Evolutionary conservation across 768 basidiomycete genomes (phyloP).

Genomic region (Boletus fagicola): DNA sequence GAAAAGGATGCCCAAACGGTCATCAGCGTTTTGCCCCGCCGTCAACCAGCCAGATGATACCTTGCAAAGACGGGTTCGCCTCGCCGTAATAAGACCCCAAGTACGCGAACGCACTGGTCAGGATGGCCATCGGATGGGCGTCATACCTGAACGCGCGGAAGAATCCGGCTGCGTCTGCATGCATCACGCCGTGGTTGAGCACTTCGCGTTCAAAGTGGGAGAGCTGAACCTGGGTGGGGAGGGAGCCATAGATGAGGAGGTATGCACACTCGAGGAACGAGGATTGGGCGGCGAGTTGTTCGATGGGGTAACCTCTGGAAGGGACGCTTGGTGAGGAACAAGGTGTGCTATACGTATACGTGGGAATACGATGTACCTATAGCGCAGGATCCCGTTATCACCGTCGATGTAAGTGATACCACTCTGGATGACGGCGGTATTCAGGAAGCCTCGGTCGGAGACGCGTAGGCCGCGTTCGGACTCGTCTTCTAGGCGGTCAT

Average conservation of each 20-base stretch:
- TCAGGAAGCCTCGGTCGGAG: constrained; percentile 76
- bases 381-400: constrained; percentile 78
- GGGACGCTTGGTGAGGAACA: neutral
- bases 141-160: constrained; percentile 81
- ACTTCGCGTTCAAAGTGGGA: constrained; percentile 70
- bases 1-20: neutral
- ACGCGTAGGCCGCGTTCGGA: constrained; percentile 79
- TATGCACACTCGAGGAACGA: constrained; percentile 82
- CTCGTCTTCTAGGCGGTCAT: constrained; percentile 78
- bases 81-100: constrained; percentile 85
- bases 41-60: constrained; percentile 31
- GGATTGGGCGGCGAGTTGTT: constrained; percentile 79
- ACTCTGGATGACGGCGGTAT: constrained; percentile 78
- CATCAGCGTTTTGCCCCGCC: constrained; percentile 3
- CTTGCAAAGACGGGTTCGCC: constrained; percentile 85
- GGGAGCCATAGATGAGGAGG: constrained; percentile 82
- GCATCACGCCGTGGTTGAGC: constrained; percentile 68
- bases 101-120: constrained; percentile 85
- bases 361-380: constrained; percentile 47
- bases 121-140: constrained; percentile 89
- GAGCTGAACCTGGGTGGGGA: constrained; percentile 64
- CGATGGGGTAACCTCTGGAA: constrained; percentile 85
- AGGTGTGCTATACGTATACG: neutral
- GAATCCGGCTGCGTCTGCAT: constrained; percentile 67
- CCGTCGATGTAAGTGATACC: constrained; percentile 91